phyloP scores from a whole-genome alignment of 331 rosid genomes.

The Pyrus hybrid region DNA sequence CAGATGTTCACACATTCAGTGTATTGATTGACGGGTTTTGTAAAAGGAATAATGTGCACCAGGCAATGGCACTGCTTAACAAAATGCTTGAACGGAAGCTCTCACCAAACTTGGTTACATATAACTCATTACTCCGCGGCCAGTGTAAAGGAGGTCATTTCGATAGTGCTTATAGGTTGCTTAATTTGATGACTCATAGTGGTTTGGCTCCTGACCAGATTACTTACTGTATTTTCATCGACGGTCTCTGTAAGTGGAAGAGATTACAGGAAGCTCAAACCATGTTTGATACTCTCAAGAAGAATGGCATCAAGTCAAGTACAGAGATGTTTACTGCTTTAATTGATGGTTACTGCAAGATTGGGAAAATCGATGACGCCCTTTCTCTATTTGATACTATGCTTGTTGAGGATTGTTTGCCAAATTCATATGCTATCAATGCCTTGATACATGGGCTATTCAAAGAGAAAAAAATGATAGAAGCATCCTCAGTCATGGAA shows the following conservation, averaged over 20 bases:
- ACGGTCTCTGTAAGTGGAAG: neutral
- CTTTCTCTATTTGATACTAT: neutral
- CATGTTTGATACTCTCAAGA: conserved; percentile 1
- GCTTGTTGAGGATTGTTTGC: conserved; percentile 9
- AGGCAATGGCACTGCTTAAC: neutral
- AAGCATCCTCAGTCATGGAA: conserved; percentile 8
- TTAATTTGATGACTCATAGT: neutral
- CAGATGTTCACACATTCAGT: neutral
- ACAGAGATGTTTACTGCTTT: neutral
- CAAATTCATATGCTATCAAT: neutral
- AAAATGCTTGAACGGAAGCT: neutral
- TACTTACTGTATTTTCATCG: neutral
- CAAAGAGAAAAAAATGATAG: neutral
- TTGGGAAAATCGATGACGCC: conserved; percentile 1
- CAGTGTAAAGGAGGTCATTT: neutral
- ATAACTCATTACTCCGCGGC: neutral
- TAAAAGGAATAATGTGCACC: neutral
- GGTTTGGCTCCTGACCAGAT: neutral
- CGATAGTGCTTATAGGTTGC: neutral
- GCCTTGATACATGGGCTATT: conserved; percentile 4
- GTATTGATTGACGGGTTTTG: neutral
- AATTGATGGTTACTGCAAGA: conserved; percentile 15
- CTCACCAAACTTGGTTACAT: neutral
- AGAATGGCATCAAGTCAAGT: neutral
- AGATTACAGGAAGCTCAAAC: neutral